phyloP scores from a whole-genome alignment of 1,139 yeast species.

The Kodamaea suecica region DNA sequence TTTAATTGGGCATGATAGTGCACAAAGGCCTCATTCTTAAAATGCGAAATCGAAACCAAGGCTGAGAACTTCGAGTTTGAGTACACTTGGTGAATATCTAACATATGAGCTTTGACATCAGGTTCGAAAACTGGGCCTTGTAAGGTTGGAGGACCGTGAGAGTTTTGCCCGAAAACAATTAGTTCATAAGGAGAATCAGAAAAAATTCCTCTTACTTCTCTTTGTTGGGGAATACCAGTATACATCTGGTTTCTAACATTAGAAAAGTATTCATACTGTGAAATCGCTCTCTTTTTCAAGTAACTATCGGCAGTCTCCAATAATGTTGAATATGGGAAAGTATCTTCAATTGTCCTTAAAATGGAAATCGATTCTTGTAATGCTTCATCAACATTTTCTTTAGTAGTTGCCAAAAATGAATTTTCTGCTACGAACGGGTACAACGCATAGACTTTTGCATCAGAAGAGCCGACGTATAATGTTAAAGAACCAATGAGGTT shows the following conservation, averaged over 20 bases:
- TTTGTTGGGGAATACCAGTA: conserved; percentile 10
- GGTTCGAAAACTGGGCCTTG: conserved; percentile 25
- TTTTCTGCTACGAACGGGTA: conserved; percentile 30
- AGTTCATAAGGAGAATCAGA: conserved; percentile 15
- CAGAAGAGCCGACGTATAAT: conserved; percentile 27
- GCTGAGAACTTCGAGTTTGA: conserved; percentile 16
- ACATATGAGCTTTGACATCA: conserved; percentile 4
- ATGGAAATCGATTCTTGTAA: conserved; percentile 23
- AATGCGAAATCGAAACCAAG: conserved; percentile 20
- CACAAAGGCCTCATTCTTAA: conserved; percentile 15
- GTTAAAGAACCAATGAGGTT: conserved; percentile 34
- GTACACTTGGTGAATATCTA: conserved; percentile 20
- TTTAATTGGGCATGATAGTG: conserved; percentile 29
- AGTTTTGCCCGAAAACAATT: conserved; percentile 14
- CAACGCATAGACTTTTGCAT: conserved; percentile 27
- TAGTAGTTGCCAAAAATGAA: conserved; percentile 24
- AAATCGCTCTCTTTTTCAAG: conserved; percentile 16
- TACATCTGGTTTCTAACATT: conserved; percentile 19
- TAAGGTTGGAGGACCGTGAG: conserved; percentile 15
- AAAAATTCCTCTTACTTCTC: conserved; percentile 14
- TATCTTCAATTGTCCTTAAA: conserved; percentile 18
- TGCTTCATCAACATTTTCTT: conserved; percentile 22
- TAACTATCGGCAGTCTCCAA: conserved; percentile 14
- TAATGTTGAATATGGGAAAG: conserved; percentile 13
- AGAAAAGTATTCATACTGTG: conserved; percentile 21